Conservation (phyloP, 176 grass and related monocot species). For the Panicum miliaceum region DNA sequence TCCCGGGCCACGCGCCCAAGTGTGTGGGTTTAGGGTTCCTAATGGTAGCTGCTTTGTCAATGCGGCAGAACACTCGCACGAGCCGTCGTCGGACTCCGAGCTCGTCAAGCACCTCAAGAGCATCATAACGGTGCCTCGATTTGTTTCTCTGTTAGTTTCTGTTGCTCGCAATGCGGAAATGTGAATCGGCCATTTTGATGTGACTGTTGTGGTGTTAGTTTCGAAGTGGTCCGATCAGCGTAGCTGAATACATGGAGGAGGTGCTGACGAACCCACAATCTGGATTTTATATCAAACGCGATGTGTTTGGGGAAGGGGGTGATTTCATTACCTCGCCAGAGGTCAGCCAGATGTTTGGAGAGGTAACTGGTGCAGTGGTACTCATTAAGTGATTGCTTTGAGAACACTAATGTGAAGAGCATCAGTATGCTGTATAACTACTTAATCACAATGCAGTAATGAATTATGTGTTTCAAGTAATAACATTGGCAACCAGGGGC, state of each 20-base stretch:
- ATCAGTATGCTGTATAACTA: neutral
- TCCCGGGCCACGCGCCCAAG: neutral
- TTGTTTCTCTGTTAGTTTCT: constrained; percentile 1
- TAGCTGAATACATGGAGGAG: constrained; percentile 99
- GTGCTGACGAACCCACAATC: constrained; percentile 86
- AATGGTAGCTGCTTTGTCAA: constrained; percentile 20
- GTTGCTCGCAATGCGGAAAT: constrained; percentile 29
- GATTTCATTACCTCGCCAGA: constrained; percentile 97
- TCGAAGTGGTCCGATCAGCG: constrained; percentile 86
- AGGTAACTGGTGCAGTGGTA: constrained; percentile 58
- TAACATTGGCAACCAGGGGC: neutral
- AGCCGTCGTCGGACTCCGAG: constrained; percentile 64
- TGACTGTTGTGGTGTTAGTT: constrained; percentile 52
- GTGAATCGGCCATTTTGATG: constrained; percentile 27
- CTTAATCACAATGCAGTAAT: neutral
- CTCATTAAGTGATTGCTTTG: neutral
- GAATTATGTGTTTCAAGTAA: neutral
- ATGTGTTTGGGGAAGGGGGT: constrained; percentile 82
- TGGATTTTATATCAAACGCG: constrained; percentile 87
- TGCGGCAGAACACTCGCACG: constrained; percentile 71
- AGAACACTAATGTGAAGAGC: neutral
- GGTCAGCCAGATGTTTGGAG: constrained; percentile 98
- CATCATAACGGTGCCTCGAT: constrained; percentile 71
- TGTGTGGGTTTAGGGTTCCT: constrained; percentile 35
- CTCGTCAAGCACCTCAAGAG: constrained; percentile 96